Conservation (phyloP, 495 filamentous ascomycete genomes). For the Daldinia loculata region DNA sequence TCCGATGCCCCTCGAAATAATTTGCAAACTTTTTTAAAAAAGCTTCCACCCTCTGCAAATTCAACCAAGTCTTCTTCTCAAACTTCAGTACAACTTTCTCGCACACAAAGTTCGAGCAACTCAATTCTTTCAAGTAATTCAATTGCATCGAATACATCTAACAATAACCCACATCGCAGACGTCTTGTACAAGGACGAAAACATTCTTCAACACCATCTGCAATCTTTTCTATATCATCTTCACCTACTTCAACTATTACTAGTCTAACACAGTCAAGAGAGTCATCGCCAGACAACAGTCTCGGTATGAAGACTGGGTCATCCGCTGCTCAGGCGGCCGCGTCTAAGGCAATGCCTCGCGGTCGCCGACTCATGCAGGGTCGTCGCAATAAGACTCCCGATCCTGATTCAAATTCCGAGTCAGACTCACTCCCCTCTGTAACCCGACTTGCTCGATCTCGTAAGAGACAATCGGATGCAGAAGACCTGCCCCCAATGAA, state of each 20-base stretch:
- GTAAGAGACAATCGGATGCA: neutral
- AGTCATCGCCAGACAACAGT: conserved; percentile 10
- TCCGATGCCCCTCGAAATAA: conserved; percentile 8
- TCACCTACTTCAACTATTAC: conserved; percentile 36
- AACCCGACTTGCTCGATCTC: neutral
- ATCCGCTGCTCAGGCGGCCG: neutral
- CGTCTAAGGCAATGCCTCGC: conserved; percentile 45
- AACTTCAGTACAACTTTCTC: conserved; percentile 17
- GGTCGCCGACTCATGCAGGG: conserved; percentile 66
- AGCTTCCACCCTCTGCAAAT: conserved; percentile 4
- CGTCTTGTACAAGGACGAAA: conserved; percentile 41
- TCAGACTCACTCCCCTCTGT: neutral
- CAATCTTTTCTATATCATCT: conserved; percentile 40
- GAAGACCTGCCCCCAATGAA: neutral
- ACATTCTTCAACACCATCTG: conserved; percentile 33
- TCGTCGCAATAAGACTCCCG: conserved; percentile 57
- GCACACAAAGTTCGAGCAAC: conserved; percentile 12
- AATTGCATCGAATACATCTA: neutral
- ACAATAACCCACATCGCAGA: conserved; percentile 26
- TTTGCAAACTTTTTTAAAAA: conserved; percentile 26
- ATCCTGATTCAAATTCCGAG: conserved; percentile 42
- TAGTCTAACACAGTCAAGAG: conserved; percentile 31
- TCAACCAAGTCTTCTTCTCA: conserved; percentile 18
- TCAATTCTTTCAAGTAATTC: conserved; percentile 12
- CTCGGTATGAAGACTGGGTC: neutral